Evolutionary conservation across 345 rosid genomes (phyloP).

Genomic region (Salix purpurea): DNA sequence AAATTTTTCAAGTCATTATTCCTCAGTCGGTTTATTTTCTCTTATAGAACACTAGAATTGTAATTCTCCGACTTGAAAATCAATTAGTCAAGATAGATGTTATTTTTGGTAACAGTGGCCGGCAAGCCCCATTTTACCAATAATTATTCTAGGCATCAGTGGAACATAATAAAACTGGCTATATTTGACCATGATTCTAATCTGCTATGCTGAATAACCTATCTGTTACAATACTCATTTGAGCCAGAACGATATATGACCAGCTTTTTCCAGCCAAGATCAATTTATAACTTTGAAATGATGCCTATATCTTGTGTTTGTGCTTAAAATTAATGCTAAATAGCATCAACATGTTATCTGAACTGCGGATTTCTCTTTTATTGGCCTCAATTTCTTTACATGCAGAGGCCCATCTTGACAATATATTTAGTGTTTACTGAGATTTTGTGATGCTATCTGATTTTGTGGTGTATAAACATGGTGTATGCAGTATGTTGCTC

Average conservation of each 20-base stretch:
- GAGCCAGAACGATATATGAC: not conserved
- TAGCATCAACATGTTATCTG: not conserved
- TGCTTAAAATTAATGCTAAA: not conserved
- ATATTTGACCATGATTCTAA: not conserved
- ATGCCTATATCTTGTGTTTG: not conserved
- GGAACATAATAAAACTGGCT: not conserved
- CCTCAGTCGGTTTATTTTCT: not conserved
- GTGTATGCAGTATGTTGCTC: slow-evolving; percentile 25
- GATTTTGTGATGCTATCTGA: slow-evolving; percentile 6
- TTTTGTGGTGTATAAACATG: not conserved
- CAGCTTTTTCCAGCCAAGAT: not conserved
- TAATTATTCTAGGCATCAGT: not conserved
- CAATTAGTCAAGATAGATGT: not conserved
- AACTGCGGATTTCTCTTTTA: not conserved
- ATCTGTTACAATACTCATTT: too few relatives aligned
- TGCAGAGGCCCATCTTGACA: not conserved
- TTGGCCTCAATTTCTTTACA: not conserved
- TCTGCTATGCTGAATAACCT: not conserved
- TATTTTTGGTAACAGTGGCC: not conserved
- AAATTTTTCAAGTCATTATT: not conserved
- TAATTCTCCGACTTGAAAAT: not conserved
- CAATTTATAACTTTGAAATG: not conserved
- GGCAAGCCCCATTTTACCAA: not conserved
- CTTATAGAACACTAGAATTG: not conserved
- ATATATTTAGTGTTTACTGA: not conserved